A percentile compares a stretch with the other conserved stretches of the same genome.
phyloP scores from a whole-genome alignment of 2,329 filamentous ascomycete species.

The Alternaria alternata region DNA sequence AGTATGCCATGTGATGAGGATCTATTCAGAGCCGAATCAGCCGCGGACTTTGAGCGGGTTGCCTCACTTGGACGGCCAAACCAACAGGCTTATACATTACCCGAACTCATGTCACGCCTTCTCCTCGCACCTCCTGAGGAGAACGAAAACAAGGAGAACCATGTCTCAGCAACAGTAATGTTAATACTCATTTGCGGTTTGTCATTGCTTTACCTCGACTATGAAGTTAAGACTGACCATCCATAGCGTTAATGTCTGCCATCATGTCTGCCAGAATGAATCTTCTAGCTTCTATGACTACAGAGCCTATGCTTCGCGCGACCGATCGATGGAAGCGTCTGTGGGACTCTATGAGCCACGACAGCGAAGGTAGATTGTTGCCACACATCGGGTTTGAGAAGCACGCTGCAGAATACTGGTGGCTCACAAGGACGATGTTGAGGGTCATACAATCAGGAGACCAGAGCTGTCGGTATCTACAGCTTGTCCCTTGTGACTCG shows the following conservation, averaged over 20 bases:
- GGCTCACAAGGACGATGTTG: neutral
- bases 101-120: neutral
- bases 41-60: neutral
- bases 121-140: neutral
- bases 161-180: neutral
- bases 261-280: neutral
- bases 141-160: neutral
- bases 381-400: neutral
- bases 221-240: neutral
- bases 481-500: neutral
- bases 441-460: neutral
- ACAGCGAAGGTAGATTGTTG: neutral
- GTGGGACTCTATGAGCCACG: neutral
- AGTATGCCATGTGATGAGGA: neutral
- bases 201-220: neutral
- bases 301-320: neutral
- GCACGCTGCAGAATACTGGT: neutral
- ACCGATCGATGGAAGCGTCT: neutral
- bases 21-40: neutral
- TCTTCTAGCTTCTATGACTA: neutral
- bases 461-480: neutral
- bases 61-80: neutral
- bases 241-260: neutral
- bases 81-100: neutral
- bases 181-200: neutral